Percentiles rank a stretch among this genome's conserved stretches.
These are phyloP conservation scores for Chaetomium tenue DNA, from an alignment of 495 filamentous ascomycete genomes.

Conservation along the genomic window DNA sequence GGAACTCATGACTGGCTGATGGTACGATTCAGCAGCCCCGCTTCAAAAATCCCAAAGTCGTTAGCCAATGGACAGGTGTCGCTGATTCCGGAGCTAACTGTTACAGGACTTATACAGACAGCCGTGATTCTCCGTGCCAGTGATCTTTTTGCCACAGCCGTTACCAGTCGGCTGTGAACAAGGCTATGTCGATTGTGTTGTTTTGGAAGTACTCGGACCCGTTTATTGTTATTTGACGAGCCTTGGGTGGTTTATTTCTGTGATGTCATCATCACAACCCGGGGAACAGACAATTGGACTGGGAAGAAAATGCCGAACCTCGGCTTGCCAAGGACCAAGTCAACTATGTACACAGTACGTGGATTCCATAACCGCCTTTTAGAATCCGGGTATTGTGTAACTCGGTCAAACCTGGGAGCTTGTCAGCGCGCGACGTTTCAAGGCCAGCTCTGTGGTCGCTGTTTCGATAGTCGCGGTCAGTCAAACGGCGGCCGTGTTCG, in stretches of 20 bases:
- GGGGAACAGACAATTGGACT: neutral
- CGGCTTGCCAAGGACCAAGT: conserved; percentile 8
- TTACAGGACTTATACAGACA: conserved; percentile 18
- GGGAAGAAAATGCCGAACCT: neutral
- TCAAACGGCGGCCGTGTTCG: neutral
- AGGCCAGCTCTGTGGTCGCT: neutral
- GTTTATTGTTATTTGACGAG: too few relatives aligned
- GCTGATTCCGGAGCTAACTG: conserved; percentile 30
- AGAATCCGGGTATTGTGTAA: too few relatives aligned
- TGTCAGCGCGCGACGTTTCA: conserved; percentile 8
- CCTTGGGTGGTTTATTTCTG: too few relatives aligned
- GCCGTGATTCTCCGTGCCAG: neutral
- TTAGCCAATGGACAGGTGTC: conserved; percentile 20
- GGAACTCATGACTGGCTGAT: conserved; percentile 1
- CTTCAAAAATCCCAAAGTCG: neutral
- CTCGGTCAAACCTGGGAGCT: neutral
- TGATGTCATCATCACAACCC: neutral
- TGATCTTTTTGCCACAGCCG: too few relatives aligned
- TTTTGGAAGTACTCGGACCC: too few relatives aligned
- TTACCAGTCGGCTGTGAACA: too few relatives aligned
- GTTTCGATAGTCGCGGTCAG: conserved; percentile 2
- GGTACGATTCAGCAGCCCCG: conserved; percentile 33
- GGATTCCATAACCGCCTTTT: neutral
- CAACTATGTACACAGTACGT: neutral
- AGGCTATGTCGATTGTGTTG: too few relatives aligned